phyloP scores from a whole-genome alignment of 2,329 filamentous ascomycete species.

The Talaromyces sp. region DNA sequence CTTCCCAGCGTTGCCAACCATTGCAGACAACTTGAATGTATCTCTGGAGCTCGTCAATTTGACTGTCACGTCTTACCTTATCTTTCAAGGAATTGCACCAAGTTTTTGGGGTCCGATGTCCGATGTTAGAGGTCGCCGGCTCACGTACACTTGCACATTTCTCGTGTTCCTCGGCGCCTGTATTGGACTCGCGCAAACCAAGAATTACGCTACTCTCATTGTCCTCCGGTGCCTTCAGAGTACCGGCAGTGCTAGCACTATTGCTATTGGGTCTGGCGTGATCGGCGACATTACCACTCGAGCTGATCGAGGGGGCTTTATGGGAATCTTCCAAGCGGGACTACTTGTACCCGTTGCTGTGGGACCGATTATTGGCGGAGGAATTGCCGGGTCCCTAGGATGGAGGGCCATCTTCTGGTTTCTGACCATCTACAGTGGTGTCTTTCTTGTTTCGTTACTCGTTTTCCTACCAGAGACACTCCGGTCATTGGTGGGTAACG shows the following conservation, averaged over 20 bases:
- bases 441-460: slow-evolving; percentile 27
- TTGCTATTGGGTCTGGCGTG: slow-evolving; percentile 39
- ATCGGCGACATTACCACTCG: slow-evolving; percentile 40
- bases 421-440: slow-evolving; percentile 31
- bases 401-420: slow-evolving; percentile 45
- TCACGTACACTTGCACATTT: slow-evolving; percentile 35
- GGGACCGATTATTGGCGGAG: slow-evolving; percentile 41
- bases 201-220: slow-evolving; percentile 35
- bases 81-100: slow-evolving; percentile 37
- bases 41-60: slow-evolving; percentile 36
- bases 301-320: slow-evolving; percentile 37
- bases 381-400: slow-evolving; percentile 30
- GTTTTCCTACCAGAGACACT: slow-evolving; percentile 38
- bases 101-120: slow-evolving; percentile 38
- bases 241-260: slow-evolving; percentile 39
- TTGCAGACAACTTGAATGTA: slow-evolving; percentile 36
- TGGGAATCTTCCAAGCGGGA: slow-evolving; percentile 37
- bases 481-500: slow-evolving; percentile 31
- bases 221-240: slow-evolving; percentile 40
- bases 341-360: slow-evolving; percentile 31
- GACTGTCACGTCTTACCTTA: slow-evolving; percentile 42
- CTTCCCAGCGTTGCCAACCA: slow-evolving; percentile 39
- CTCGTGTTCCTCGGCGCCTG: slow-evolving; percentile 36
- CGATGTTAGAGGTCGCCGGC: slow-evolving; percentile 37
- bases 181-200: slow-evolving; percentile 36